Conservation (phyloP, 768 basidiomycete species). For the Terana coerulea region DNA sequence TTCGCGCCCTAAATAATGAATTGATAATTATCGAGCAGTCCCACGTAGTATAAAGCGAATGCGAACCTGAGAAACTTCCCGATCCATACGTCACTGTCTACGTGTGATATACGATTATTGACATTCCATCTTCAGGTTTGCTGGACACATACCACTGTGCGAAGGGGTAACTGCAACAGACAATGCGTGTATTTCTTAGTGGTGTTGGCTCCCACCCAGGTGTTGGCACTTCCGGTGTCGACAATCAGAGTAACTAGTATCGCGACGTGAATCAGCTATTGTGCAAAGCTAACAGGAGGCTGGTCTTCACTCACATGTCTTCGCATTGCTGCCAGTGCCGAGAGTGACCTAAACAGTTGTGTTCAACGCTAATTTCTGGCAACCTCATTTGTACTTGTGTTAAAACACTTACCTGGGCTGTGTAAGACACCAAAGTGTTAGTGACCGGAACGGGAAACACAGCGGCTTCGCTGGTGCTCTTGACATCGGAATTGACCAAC, state of each 20-base stretch:
- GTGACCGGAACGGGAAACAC: conserved; percentile 12
- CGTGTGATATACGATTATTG: not conserved
- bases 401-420: conserved; percentile 16
- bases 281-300: not conserved
- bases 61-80: not conserved
- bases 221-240: conserved; percentile 53
- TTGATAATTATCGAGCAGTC: not conserved
- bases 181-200: not conserved
- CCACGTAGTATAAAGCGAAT: not conserved
- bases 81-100: conserved; percentile 1
- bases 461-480: not conserved
- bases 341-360: conserved; percentile 16
- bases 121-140: not conserved
- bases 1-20: conserved; percentile 10
- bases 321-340: conserved; percentile 45
- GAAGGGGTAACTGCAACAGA: not conserved
- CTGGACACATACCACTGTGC: not conserved
- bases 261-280: not conserved
- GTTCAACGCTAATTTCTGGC: not conserved
- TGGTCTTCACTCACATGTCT: conserved; percentile 30
- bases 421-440: conserved; percentile 25
- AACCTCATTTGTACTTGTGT: no score
- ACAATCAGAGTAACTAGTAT: conserved; percentile 43
- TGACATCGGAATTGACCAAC: not conserved
- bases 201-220: conserved; percentile 50